Evolutionary conservation across 768 basidiomycete species (phyloP), one percentile per base, ranked within the genome.

Genomic region (Tylopilus sp.): DNA sequence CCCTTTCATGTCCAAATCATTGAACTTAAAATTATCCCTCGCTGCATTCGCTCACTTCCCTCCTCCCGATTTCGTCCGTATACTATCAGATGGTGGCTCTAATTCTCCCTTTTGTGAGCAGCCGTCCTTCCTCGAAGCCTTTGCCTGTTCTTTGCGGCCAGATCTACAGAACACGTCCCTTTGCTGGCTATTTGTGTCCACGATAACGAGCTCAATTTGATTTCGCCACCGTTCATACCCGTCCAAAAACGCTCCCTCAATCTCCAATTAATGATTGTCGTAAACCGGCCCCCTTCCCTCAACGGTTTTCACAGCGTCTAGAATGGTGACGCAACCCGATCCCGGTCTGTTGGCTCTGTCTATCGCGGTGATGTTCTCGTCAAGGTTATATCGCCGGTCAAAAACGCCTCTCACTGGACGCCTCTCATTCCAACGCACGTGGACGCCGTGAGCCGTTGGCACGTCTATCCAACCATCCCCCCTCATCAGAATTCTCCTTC

Each of bases 1-100:
- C 53, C 36, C 42, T 57, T 60, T 65, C 60, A 66, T 64, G 59
- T 65, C 42, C 52, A 50, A n/a, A 59, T 56, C 19, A 66, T 66
- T 61, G 64, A 65, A 65, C 63, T 52, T 48, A 63, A 66, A 52
- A 17, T 29, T 36, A 26, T 38, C 45, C 37, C 45, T 47, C 50
- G 46, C 58, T 52, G 17, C 48, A 24, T 55, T 41, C 38, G 49
- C 54, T 54, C 0, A 26, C 54, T 50, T 59, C 48, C 37, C 9
- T 22, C 34, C 40, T 45, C 29, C 48, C 28, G 24, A 31, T 43
- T 33, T 47, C 31, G 33, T 31, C 29, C 48, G 25, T 43, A 40
- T 37, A 52, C 30, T 45, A 14, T 30, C 28, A 42, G 54, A 29
- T 13, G 43, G 49, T 53, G n/a, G n/a, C 53, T 45, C 52, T 48